Conservation (phyloP, 1,284 basidiomycete species). For the Malassezia brasiliensis region DNA sequence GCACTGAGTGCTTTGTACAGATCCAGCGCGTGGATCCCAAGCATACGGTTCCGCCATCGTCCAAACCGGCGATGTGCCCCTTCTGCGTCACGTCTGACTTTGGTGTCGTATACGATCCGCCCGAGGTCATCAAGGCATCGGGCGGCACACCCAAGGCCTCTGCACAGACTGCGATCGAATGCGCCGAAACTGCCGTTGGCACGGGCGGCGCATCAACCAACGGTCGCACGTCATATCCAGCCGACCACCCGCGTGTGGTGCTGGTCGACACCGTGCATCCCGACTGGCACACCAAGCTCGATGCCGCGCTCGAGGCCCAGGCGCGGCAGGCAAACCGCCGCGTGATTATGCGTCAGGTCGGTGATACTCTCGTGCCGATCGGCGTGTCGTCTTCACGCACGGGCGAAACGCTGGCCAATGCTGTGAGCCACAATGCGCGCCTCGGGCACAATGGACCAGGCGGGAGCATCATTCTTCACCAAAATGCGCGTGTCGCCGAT, state of each 20-base stretch:
- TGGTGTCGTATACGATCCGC: slow-evolving; percentile 79
- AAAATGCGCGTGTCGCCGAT: background rate
- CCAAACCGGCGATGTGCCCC: slow-evolving; percentile 66
- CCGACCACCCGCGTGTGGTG: slow-evolving; percentile 28
- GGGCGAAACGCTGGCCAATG: slow-evolving; percentile 35
- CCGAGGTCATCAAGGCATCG: slow-evolving; percentile 42
- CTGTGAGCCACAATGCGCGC: slow-evolving; percentile 21
- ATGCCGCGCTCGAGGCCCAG: slow-evolving; percentile 31
- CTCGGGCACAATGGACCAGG: slow-evolving; percentile 29
- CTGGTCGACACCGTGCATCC: slow-evolving; percentile 40
- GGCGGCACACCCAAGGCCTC: background rate
- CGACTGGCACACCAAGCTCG: slow-evolving; percentile 39
- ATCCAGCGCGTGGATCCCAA: slow-evolving; percentile 86
- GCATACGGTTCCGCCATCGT: slow-evolving; percentile 32
- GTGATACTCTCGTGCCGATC: slow-evolving; percentile 89
- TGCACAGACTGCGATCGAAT: slow-evolving; percentile 16
- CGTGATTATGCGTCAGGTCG: slow-evolving; percentile 96
- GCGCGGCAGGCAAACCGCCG: slow-evolving; percentile 65
- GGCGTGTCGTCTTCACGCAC: slow-evolving; percentile 65
- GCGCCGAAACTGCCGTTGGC: slow-evolving; percentile 31
- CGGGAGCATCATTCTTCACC: slow-evolving; percentile 40
- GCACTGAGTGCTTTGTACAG: slow-evolving; percentile 98
- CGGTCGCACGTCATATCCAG: slow-evolving; percentile 11
- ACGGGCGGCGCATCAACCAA: slow-evolving; percentile 19
- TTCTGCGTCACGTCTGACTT: slow-evolving; percentile 96